Conservation (phyloP, 106 monocot genomes). For the Triglochin maritima region DNA sequence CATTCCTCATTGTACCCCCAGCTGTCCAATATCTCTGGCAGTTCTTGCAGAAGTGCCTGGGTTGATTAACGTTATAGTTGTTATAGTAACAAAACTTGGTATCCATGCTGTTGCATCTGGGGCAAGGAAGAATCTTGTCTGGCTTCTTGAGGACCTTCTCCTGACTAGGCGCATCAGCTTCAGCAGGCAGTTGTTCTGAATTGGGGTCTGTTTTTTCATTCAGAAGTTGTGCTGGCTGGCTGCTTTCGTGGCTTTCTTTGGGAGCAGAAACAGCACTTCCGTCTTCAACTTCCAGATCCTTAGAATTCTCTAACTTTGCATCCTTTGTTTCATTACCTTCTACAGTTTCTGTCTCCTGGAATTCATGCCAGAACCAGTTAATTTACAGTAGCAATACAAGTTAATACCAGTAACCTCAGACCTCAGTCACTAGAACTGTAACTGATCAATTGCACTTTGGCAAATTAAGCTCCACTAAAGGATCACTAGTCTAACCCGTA, state of each 20-base stretch:
- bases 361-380: neutral
- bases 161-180: conserved; percentile 29
- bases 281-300: conserved; percentile 15
- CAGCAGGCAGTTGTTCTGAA: conserved; percentile 26
- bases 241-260: conserved; percentile 16
- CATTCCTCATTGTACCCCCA: conserved; percentile 96
- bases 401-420: too few relatives aligned
- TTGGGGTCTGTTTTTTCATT: conserved; percentile 23
- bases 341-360: conserved; percentile 41
- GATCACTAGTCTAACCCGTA: too few relatives aligned
- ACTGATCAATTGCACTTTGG: neutral
- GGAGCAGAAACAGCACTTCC: conserved; percentile 11
- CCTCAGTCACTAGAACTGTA: neutral
- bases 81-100: conserved; percentile 99
- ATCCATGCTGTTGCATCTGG: conserved; percentile 91
- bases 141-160: conserved; percentile 85
- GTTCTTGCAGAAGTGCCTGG: conserved; percentile 92
- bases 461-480: neutral
- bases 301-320: conserved; percentile 1
- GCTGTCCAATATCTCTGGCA: conserved; percentile 99
- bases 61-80: conserved; percentile 94
- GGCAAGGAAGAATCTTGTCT: conserved; percentile 89
- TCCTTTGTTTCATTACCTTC: conserved; percentile 8
- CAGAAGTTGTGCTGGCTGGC: conserved; percentile 9
- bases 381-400: neutral